phyloP scores from a whole-genome alignment of 352 stramenopile genomes.

The Globisporangium carolinianum region DNA sequence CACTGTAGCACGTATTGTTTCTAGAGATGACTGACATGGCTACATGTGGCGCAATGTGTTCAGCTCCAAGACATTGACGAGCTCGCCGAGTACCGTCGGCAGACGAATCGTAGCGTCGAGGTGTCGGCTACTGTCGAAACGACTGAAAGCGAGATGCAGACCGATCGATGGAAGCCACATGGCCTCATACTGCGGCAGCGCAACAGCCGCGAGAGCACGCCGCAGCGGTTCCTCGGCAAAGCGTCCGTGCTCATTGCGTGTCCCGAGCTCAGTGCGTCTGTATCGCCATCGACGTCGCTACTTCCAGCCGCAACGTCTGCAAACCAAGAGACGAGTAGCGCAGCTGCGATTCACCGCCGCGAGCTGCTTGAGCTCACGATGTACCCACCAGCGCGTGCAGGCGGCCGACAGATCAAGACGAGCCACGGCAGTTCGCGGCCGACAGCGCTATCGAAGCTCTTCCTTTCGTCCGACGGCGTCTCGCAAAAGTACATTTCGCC shows the following conservation, averaged over 20 bases:
- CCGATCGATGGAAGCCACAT: conserved; percentile 62
- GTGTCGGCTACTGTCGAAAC: conserved; percentile 35
- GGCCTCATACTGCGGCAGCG: conserved; percentile 67
- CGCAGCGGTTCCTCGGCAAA: conserved; percentile 63
- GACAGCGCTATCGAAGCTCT: conserved; percentile 52
- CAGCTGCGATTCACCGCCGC: conserved; percentile 15
- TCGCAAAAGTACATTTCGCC: conserved; percentile 62
- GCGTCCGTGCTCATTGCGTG: conserved; percentile 65
- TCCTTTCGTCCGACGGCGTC: conserved; percentile 66
- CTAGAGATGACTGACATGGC: background rate
- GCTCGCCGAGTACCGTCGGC: conserved; percentile 34
- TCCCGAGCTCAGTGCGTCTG: conserved; percentile 31
- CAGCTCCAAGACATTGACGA: conserved; percentile 64
- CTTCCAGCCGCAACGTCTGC: background rate
- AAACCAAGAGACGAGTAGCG: conserved; percentile 17
- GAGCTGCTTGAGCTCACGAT: conserved; percentile 52
- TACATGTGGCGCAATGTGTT: background rate
- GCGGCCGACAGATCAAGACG: conserved; percentile 56
- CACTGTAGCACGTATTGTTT: no score
- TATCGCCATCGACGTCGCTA: conserved; percentile 4
- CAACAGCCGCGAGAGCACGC: conserved; percentile 58
- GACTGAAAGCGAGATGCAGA: conserved; percentile 56
- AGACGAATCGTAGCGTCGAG: conserved; percentile 59
- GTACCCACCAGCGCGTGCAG: conserved; percentile 38
- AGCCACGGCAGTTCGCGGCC: conserved; percentile 40